Evolutionary conservation across 2,329 filamentous ascomycete genomes (phyloP).

Genomic region (Nothophoma quercina): DNA sequence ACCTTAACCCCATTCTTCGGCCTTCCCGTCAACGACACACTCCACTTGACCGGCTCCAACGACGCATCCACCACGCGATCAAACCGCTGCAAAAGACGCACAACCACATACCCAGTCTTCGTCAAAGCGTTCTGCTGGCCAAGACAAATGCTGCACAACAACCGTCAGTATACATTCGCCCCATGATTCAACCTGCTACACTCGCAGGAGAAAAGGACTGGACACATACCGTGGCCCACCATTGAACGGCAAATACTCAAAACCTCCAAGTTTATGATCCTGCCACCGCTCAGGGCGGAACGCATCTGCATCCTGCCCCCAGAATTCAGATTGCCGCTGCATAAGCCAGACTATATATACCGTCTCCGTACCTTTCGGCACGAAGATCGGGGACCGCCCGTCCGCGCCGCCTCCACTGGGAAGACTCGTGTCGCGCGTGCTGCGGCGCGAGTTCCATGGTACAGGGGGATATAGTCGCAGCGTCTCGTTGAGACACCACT

Average conservation of each 20-base stretch:
- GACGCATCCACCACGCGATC: constrained; percentile 22
- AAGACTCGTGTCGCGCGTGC: constrained; percentile 33
- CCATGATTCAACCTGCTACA: constrained; percentile 20
- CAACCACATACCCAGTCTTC: constrained; percentile 11
- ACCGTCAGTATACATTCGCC: constrained; percentile 18
- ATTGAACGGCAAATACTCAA: constrained; percentile 36
- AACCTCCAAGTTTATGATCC: constrained; percentile 11
- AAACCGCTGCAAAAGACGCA: constrained; percentile 32
- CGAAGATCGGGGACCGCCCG: constrained; percentile 31
- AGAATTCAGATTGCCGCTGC: constrained; percentile 31
- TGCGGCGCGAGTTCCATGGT: constrained; percentile 31
- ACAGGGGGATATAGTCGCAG: constrained; percentile 34
- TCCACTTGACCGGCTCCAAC: background rate
- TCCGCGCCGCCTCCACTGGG: constrained; percentile 39
- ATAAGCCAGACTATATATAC: constrained; percentile 23
- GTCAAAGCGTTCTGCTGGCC: constrained; percentile 9
- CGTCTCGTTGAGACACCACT: constrained; percentile 33
- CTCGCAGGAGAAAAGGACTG: constrained; percentile 17
- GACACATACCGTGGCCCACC: constrained; percentile 34
- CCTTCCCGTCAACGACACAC: background rate
- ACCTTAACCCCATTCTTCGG: constrained; percentile 5
- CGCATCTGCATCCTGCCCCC: constrained; percentile 29
- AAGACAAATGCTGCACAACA: background rate
- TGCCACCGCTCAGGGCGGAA: constrained; percentile 37
- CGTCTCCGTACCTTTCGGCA: constrained; percentile 24